Base-by-base conservation (phyloP, 2,329 filamentous ascomycete genomes). In the Emmonsiellopsis sp. region DNA sequence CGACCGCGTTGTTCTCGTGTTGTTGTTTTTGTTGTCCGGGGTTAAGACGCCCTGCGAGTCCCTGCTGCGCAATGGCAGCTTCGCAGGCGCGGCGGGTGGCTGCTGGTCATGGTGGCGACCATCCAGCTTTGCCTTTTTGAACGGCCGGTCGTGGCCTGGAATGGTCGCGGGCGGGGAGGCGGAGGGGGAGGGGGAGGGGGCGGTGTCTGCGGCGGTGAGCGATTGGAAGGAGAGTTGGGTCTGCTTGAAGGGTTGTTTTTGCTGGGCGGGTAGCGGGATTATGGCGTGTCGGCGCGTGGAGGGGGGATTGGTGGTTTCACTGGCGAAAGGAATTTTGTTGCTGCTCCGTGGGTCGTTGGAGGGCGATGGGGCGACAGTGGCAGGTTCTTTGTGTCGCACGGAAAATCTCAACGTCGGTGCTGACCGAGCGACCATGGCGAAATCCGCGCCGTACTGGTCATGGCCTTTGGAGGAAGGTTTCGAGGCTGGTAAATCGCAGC, bases 391-490 rank as follows among this genome's bases (percentile, higher is more conserved):
- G 57, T 58, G 64, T 67, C 65, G 65, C 62, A 66, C 58, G 54
- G 46, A 61, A 58, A 61, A 64, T 55, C 65, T 65, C 56, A 67
- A 60, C 42, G 65, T 65, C 5, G 65, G 58, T 59, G 63, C 63
- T 59, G 65, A 65, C 60, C 64, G 62, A 56, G 66, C 58, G 52
- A 65, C 62, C 67, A 69, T 69, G 57, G 48, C 42, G 53, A 47
- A 27, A 48, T 46, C 47, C 14, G 42, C 34, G 42, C 31, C 43
- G 31, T 33, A 37, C 17, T 6, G 51, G 42, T 52, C 51, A 52
- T 52, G 51, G 42, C 51, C 51, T 43, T 34, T 31, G 27, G 48
- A 33, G 21, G 46, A 5, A 17, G 17, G 7, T 42, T 34, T 48
- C 17, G 46, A 14, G 44, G 46, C 36, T 27, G 34, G 46, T 7